phyloP scores from a whole-genome alignment of 2,329 filamentous ascomycete genomes.

The Phaeophleospora eucalypticola region DNA sequence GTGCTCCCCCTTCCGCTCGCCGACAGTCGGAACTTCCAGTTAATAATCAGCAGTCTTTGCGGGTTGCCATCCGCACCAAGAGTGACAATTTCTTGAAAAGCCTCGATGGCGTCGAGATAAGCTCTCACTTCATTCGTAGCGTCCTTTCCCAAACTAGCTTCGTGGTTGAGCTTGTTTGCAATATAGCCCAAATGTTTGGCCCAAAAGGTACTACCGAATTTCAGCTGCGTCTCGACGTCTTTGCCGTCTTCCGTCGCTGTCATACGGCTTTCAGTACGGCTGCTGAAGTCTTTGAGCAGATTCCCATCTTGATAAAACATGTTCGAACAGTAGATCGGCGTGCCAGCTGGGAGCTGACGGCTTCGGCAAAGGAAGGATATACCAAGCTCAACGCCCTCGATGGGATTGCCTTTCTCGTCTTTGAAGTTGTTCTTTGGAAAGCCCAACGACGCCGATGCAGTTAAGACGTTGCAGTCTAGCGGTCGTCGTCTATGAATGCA shows the following conservation, averaged over 20 bases:
- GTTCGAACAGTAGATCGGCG: constrained; percentile 22
- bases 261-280: constrained; percentile 17
- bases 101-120: constrained; percentile 36
- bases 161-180: constrained; percentile 17
- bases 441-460: constrained; percentile 41
- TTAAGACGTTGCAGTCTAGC: constrained; percentile 35
- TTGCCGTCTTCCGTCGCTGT: constrained; percentile 10
- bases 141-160: constrained; percentile 12
- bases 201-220: constrained; percentile 45
- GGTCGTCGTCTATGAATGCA: constrained; percentile 22
- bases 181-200: constrained; percentile 35
- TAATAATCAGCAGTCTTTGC: constrained; percentile 28
- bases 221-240: constrained; percentile 27
- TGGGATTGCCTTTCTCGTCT: constrained; percentile 30
- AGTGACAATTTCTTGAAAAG: constrained; percentile 42
- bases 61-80: constrained; percentile 30
- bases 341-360: constrained; percentile 17
- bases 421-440: constrained; percentile 38
- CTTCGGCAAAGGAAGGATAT: constrained; percentile 31
- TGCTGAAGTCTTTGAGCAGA: constrained; percentile 20
- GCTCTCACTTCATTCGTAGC: constrained; percentile 27
- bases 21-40: constrained; percentile 29
- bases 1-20: constrained; percentile 20
- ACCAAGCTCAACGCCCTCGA: constrained; percentile 32
- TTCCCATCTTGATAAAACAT: constrained; percentile 26